phyloP scores from a whole-genome alignment of 441 rosid species.

The Croton laevigatus region DNA sequence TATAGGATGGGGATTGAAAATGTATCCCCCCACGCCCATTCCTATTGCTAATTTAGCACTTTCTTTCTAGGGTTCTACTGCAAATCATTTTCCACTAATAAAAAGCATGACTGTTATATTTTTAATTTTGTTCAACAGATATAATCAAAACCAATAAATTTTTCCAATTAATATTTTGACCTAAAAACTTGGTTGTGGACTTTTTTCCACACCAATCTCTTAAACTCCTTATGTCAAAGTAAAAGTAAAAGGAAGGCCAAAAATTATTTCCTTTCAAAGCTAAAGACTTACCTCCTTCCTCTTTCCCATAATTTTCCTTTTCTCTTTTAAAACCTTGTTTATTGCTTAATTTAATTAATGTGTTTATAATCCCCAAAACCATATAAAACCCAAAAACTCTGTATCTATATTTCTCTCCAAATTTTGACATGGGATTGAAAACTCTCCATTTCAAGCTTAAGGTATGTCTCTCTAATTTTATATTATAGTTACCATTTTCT shows the following conservation, averaged over 20 bases:
- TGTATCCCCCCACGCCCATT: no score
- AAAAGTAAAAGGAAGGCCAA: background rate
- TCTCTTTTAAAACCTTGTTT: background rate
- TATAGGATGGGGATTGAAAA: no score
- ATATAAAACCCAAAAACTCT: background rate
- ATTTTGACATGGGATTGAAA: slow-evolving; percentile 4
- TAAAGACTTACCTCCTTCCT: background rate
- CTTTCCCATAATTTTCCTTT: background rate
- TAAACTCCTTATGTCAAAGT: background rate
- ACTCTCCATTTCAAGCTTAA: slow-evolving; percentile 19
- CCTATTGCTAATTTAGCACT: no score
- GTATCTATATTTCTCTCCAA: background rate
- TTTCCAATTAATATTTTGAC: slow-evolving; percentile 9
- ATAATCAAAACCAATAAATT: slow-evolving; percentile 8
- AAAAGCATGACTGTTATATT: slow-evolving; percentile 5
- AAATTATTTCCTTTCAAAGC: background rate
- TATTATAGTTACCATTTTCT: background rate
- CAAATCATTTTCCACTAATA: background rate
- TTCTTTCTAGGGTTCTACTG: no score
- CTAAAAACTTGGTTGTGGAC: slow-evolving; percentile 4
- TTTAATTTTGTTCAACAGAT: slow-evolving; percentile 11
- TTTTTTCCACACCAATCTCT: background rate
- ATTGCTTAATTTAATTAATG: background rate
- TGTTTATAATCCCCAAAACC: background rate
- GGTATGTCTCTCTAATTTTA: slow-evolving; percentile 6